phyloP scores from a whole-genome alignment of 1,139 yeast species.

The Blastobotrys malaysiensis region DNA sequence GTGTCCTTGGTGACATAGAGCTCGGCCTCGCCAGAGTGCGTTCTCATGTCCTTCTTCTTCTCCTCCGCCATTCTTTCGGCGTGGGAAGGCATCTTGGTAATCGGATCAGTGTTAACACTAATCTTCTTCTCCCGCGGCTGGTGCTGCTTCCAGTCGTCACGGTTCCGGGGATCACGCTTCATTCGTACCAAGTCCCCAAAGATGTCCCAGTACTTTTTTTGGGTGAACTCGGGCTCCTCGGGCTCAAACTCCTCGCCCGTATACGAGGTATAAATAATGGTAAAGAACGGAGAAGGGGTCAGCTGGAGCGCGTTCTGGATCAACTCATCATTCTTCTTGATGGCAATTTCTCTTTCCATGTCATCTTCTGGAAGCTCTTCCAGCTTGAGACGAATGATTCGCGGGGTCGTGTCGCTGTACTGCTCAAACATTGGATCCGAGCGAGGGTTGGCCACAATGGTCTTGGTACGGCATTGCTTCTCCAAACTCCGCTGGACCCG shows the following conservation, averaged over 20 bases:
- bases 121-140: conserved; percentile 11
- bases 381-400: conserved; percentile 54
- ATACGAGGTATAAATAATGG: conserved; percentile 27
- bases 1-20: conserved; percentile 7
- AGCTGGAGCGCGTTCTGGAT: conserved; percentile 28
- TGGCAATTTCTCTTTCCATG: conserved; percentile 28
- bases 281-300: conserved; percentile 30
- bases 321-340: conserved; percentile 46
- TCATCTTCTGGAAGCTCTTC: conserved; percentile 43
- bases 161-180: conserved; percentile 24
- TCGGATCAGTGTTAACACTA: conserved; percentile 12
- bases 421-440: conserved; percentile 37
- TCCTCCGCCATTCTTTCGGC: conserved; percentile 12
- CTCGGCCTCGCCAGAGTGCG: conserved; percentile 1
- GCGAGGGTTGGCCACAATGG: conserved; percentile 32
- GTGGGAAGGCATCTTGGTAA: conserved; percentile 17
- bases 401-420: conserved; percentile 54
- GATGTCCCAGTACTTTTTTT: conserved; percentile 19
- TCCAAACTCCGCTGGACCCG: conserved; percentile 41
- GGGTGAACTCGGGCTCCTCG: conserved; percentile 11
- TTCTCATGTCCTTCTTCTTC: neutral
- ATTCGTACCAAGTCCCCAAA: conserved; percentile 26
- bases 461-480: conserved; percentile 46
- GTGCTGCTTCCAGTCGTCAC: conserved; percentile 23
- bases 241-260: conserved; percentile 21